Evolutionary conservation across 2,329 filamentous ascomycete species (phyloP).

Genomic region (Amphichorda felina): DNA sequence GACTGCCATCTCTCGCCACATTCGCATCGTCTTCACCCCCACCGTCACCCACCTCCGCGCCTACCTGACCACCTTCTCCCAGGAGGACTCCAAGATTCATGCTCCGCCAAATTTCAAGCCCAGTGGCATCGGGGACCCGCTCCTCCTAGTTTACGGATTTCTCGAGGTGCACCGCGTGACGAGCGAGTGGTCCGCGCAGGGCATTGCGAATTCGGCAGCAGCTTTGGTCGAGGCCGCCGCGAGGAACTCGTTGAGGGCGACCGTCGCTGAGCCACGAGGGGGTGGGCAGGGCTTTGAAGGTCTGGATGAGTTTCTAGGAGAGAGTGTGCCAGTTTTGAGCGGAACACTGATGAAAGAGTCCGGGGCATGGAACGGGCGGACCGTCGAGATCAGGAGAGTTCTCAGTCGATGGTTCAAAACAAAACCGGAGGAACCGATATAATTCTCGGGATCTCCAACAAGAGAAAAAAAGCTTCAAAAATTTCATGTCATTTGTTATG

Average conservation of each 20-base stretch:
- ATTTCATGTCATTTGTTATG: no score
- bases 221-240: constrained; percentile 48
- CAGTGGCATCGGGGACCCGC: constrained; percentile 3
- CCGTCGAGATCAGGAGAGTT: constrained; percentile 43
- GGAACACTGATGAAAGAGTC: constrained; percentile 38
- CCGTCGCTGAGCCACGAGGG: constrained; percentile 33
- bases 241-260: constrained; percentile 27
- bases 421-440: neutral
- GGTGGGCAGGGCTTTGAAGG: constrained; percentile 12
- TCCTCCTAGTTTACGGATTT: constrained; percentile 52
- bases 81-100: constrained; percentile 10
- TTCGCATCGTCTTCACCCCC: constrained; percentile 61
- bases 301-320: constrained; percentile 28
- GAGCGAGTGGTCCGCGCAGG: constrained; percentile 66
- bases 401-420: constrained; percentile 53
- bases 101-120: constrained; percentile 19
- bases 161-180: constrained; percentile 54
- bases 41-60: constrained; percentile 69
- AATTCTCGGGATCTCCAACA: neutral
- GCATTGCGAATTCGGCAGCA: constrained; percentile 51
- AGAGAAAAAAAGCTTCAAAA: constrained; percentile 6
- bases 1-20: constrained; percentile 54
- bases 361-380: constrained; percentile 43
- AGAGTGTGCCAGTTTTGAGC: constrained; percentile 50
- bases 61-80: constrained; percentile 48